Percentiles rank a stretch among this genome's conserved stretches.
Conservation (phyloP, 2,329 filamentous ascomycete species). For the Karstenula rhodostoma region DNA sequence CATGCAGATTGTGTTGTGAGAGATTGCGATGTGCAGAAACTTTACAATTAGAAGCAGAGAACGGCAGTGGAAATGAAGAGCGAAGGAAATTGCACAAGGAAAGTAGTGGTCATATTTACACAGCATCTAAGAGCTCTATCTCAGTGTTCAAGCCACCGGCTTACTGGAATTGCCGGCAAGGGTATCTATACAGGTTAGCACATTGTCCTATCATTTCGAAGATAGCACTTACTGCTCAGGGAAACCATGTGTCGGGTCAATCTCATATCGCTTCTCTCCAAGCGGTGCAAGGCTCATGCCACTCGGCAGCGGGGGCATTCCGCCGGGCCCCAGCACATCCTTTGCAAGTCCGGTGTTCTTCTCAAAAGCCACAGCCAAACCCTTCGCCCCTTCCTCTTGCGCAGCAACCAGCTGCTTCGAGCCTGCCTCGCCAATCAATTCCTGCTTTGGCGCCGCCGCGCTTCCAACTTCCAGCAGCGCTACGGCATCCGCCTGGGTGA, state of each 20-base stretch:
- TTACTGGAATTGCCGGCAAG: constrained; percentile 56
- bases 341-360: constrained; percentile 64
- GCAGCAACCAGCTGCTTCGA: constrained; percentile 77
- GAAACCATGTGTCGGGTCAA: constrained; percentile 75
- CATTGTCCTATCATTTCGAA: background rate
- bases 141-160: constrained; percentile 2
- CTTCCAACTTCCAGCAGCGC: constrained; percentile 86
- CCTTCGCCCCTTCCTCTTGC: constrained; percentile 75
- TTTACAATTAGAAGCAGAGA: background rate
- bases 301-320: constrained; percentile 85
- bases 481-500: constrained; percentile 85
- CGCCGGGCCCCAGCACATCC: constrained; percentile 74
- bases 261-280: constrained; percentile 75
- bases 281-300: constrained; percentile 66
- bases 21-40: background rate
- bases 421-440: constrained; percentile 78
- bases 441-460: constrained; percentile 79
- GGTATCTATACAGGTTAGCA: constrained; percentile 47
- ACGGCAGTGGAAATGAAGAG: background rate
- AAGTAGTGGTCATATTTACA: constrained; percentile 40
- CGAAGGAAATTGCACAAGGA: constrained; percentile 20
- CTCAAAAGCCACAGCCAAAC: constrained; percentile 76
- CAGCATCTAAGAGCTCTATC: constrained; percentile 27
- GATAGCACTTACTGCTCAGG: constrained; percentile 46
- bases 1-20: too few relatives aligned